Evolutionary conservation across 73 alveolate species (phyloP).

Genomic region (Effrenium voratum): DNA sequence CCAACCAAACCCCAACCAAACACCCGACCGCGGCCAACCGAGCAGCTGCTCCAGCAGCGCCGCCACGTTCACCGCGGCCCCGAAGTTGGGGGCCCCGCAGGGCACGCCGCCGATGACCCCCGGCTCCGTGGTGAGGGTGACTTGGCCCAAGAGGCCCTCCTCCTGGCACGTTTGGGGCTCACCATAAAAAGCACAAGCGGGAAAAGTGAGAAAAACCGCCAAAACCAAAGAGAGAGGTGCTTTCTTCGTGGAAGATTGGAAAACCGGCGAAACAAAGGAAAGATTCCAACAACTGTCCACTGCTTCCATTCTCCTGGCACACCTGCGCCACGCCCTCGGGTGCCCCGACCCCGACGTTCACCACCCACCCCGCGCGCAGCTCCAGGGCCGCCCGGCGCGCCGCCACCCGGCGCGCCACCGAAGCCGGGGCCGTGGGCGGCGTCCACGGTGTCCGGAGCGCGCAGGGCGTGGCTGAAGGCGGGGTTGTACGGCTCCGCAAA

Average conservation of each 20-base stretch:
- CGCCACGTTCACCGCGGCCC: slow-evolving; percentile 39
- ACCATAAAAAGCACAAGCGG: too few species aligned
- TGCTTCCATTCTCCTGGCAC: too few species aligned
- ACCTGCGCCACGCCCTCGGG: slow-evolving; percentile 49
- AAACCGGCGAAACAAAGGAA: too few species aligned
- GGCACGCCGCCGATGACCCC: slow-evolving; percentile 53
- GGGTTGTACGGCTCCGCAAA: slow-evolving; percentile 17
- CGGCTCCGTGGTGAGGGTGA: slow-evolving; percentile 20
- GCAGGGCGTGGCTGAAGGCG: not conserved
- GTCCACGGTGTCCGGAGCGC: not conserved
- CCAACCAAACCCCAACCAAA: too few species aligned
- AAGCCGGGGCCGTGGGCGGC: not conserved
- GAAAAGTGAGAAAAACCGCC: too few species aligned
- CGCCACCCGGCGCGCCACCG: not conserved
- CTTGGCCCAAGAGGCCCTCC: not conserved
- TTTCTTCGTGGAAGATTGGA: too few species aligned
- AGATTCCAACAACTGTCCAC: too few species aligned
- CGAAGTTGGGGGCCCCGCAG: slow-evolving; percentile 1
- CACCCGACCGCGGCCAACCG: too few species aligned
- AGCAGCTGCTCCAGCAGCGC: slow-evolving; percentile 38
- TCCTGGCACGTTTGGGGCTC: too few species aligned
- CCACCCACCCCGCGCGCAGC: slow-evolving; percentile 15
- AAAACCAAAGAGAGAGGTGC: too few species aligned
- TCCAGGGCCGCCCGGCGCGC: slow-evolving; percentile 44
- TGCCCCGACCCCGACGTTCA: slow-evolving; percentile 20